Percentiles rank a stretch among this genome's conserved stretches.
Conservation (phyloP, 768 basidiomycete genomes). For the Rhodotorula diobovata region DNA sequence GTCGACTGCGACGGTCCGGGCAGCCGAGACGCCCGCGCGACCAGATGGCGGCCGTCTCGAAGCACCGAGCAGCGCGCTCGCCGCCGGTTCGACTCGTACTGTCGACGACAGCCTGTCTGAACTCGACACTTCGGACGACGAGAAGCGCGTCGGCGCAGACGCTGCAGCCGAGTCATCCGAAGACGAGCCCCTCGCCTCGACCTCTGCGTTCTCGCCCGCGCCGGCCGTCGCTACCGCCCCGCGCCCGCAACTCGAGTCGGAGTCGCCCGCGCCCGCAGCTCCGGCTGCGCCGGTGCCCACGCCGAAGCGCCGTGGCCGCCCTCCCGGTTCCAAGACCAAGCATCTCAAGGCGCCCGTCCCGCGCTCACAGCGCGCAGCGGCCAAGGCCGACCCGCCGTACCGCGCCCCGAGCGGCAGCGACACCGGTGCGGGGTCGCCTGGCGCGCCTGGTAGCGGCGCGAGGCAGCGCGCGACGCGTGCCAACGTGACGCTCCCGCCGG, state of each 20-base stretch:
- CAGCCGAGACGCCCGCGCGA: background rate
- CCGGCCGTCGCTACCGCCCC: too few relatives aligned
- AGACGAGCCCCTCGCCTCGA: background rate
- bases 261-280: background rate
- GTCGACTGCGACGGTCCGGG: background rate
- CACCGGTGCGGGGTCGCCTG: background rate
- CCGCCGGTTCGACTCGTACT: background rate
- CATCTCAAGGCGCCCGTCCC: background rate
- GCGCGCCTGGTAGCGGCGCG: background rate
- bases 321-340: slow-evolving; percentile 1
- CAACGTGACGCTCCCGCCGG: slow-evolving; percentile 24
- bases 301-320: background rate
- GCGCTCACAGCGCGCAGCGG: background rate
- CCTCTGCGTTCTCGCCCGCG: background rate
- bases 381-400: background rate
- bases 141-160: background rate
- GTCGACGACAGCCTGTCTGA: slow-evolving; percentile 15
- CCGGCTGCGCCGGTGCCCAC: too few relatives aligned
- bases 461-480: slow-evolving; percentile 14
- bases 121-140: slow-evolving; percentile 1
- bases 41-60: background rate
- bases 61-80: too few relatives aligned
- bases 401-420: background rate
- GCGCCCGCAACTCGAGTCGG: too few relatives aligned
- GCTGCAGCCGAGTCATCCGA: background rate